Percentiles rank a stretch among this genome's conserved stretches.
phyloP scores from a whole-genome alignment of 306 rosid species.

The Quercus ilex region DNA sequence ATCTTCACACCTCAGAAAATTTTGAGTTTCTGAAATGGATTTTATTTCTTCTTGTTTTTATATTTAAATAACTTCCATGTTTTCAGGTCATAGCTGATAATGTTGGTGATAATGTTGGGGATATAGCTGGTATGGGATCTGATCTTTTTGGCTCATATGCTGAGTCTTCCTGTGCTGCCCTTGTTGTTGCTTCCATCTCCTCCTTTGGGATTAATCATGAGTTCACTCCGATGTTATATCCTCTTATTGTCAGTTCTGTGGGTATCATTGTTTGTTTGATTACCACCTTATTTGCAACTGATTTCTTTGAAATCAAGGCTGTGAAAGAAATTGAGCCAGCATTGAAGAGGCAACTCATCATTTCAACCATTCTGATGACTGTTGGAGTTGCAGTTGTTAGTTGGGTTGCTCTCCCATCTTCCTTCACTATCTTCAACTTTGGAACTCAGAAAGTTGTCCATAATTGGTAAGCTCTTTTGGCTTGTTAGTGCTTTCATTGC shows the following conservation, averaged over 20 bases:
- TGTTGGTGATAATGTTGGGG: constrained; percentile 98
- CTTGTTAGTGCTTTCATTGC: neutral
- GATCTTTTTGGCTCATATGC: constrained; percentile 98
- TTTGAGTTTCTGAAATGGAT: neutral
- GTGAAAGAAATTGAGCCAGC: constrained; percentile 96
- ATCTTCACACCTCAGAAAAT: neutral
- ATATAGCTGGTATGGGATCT: constrained; percentile 98
- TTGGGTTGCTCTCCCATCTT: constrained; percentile 78
- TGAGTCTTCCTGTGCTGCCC: constrained; percentile 98
- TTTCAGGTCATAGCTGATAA: constrained; percentile 92
- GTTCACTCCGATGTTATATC: constrained; percentile 78
- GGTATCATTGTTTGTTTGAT: constrained; percentile 85
- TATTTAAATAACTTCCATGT: constrained; percentile 1
- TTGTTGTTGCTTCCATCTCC: constrained; percentile 95
- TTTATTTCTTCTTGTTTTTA: neutral
- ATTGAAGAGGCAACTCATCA: constrained; percentile 77
- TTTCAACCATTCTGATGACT: constrained; percentile 84
- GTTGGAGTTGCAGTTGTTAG: constrained; percentile 68
- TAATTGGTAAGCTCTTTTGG: constrained; percentile 55
- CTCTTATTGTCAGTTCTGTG: constrained; percentile 79
- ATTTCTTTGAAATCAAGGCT: constrained; percentile 89
- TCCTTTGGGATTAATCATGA: constrained; percentile 91
- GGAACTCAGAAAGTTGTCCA: constrained; percentile 78
- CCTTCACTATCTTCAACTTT: constrained; percentile 82
- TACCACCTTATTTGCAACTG: constrained; percentile 92